These are phyloP conservation scores for Syncephalis fuscata DNA, from an alignment of 371 early-diverging fungal species.

Conservation along the genomic window DNA sequence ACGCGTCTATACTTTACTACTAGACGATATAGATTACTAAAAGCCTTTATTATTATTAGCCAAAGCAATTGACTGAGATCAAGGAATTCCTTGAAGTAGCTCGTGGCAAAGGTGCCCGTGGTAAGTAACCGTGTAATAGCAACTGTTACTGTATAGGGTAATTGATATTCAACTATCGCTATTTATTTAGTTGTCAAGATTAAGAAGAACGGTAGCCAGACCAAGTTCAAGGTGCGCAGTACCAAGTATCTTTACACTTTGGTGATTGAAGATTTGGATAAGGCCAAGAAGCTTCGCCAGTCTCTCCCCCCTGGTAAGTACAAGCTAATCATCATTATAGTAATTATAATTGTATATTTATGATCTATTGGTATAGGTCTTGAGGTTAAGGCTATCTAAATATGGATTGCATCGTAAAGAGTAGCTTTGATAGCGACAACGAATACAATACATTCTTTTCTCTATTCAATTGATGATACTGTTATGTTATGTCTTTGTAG, in stretches of 20 bases:
- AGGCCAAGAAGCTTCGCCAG: conserved; percentile 93
- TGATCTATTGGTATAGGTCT: too few species aligned
- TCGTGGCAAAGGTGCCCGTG: conserved; percentile 90
- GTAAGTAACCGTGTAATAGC: conserved; percentile 25
- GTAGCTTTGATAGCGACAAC: too few species aligned
- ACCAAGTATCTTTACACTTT: conserved; percentile 95
- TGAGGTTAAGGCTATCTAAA: too few species aligned
- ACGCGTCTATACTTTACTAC: too few species aligned
- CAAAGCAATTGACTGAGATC: conserved; percentile 95
- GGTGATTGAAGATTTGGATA: conserved; percentile 84
- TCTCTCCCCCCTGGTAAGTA: conserved; percentile 70
- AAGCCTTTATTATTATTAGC: conserved; percentile 28
- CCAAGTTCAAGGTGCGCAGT: conserved; percentile 99
- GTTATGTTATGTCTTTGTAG: too few species aligned
- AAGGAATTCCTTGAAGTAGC: conserved; percentile 95
- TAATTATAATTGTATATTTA: too few species aligned
- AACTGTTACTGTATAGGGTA: not conserved
- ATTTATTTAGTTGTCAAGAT: conserved; percentile 57
- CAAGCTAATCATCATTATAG: not conserved
- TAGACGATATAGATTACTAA: not conserved
- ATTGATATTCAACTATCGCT: not conserved
- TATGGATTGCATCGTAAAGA: too few species aligned
- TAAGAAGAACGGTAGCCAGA: conserved; percentile 90
- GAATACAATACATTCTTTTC: too few species aligned
- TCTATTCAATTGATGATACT: too few species aligned